Base-by-base conservation (phyloP, 1,139 yeast genomes). In the Kluyveromyces sp. region DNA sequence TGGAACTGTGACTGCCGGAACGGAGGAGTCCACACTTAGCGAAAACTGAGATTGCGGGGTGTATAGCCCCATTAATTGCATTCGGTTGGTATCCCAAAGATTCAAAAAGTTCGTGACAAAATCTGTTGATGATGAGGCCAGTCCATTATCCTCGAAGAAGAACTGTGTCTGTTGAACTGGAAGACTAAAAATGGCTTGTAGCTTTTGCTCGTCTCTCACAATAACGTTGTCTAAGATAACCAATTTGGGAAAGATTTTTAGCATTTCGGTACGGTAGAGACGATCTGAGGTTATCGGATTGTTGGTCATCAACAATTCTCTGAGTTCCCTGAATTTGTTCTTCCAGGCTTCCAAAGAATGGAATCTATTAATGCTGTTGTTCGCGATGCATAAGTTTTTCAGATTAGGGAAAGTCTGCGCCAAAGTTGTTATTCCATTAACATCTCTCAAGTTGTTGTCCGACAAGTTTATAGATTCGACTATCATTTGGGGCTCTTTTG, bases 11-110 rank as follows among this genome's bases (percentile, higher is more conserved):
- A 69, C 54, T 37, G 73, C 63, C 41, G 78, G 75, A 4, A 74
- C 68, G 8, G 69, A 57, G 54, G 70, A 71, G 60, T 67, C 78
- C 44, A 71, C 75, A 56, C 69, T 80, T 63, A 84, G 63, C 1
- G 96, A 87, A 56, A 92, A 89, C 57, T 84, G 88, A 0, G 96
- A 87, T 55, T 83, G 83, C 42, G 77, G 77, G 47, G 94, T 88
- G 60, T 92, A 92, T 34, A 92, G 68, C 33, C 75, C 74, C 63
- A 83, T 62, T 40, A 92, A 69, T 44, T 82, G 89, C 12, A 71
- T 61, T 49, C 98, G 71, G 60, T 85, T 80, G 4, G 74, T 58
- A 65, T 92, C 99, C 94, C 95, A 92, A 40, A 82, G 68, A 46
- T 80, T 78, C 48, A 84, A 70, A 62, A 75, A 89, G 54, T 84